These are phyloP conservation scores for Penicillium verhagenii DNA, from an alignment of 495 filamentous ascomycete genomes.

Conservation along the genomic window DNA sequence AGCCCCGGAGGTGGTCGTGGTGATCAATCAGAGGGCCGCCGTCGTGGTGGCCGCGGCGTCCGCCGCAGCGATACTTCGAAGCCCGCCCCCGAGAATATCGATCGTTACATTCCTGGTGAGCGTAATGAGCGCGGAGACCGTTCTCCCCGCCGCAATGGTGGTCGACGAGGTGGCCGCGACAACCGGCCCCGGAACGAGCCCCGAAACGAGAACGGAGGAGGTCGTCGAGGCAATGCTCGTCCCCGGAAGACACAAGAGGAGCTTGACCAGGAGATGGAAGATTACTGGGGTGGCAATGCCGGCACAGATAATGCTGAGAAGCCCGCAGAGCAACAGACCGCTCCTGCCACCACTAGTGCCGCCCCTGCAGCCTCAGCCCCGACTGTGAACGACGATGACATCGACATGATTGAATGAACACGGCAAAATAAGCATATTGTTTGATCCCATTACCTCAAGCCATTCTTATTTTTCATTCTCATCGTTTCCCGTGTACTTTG, in stretches of 20 bases:
- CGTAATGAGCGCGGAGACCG: slow-evolving; percentile 15
- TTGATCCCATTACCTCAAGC: background rate
- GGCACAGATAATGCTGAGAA: slow-evolving; percentile 28
- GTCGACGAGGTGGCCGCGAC: slow-evolving; percentile 46
- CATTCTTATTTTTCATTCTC: background rate
- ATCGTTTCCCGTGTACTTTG: background rate
- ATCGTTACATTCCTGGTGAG: slow-evolving; percentile 77
- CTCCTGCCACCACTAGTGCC: slow-evolving; percentile 25
- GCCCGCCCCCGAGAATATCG: slow-evolving; percentile 68
- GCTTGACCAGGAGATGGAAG: slow-evolving; percentile 92
- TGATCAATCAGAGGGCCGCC: slow-evolving; percentile 33
- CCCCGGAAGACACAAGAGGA: slow-evolving; percentile 90
- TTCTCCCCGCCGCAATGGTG: slow-evolving; percentile 41
- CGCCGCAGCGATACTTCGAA: slow-evolving; percentile 66
- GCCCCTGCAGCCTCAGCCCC: slow-evolving; percentile 8
- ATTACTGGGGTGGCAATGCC: slow-evolving; percentile 70
- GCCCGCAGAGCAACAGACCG: slow-evolving; percentile 11
- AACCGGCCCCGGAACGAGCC: slow-evolving; percentile 32
- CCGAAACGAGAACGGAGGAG: slow-evolving; percentile 38
- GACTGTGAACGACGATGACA: slow-evolving; percentile 53
- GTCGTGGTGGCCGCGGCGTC: slow-evolving; percentile 34
- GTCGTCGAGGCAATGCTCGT: slow-evolving; percentile 50
- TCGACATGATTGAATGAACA: slow-evolving; percentile 53
- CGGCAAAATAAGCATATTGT: background rate
- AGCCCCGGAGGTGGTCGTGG: slow-evolving; percentile 37